These are phyloP conservation scores for Dentipellis fragilis DNA, from an alignment of 768 basidiomycete genomes.

Conservation along the genomic window DNA sequence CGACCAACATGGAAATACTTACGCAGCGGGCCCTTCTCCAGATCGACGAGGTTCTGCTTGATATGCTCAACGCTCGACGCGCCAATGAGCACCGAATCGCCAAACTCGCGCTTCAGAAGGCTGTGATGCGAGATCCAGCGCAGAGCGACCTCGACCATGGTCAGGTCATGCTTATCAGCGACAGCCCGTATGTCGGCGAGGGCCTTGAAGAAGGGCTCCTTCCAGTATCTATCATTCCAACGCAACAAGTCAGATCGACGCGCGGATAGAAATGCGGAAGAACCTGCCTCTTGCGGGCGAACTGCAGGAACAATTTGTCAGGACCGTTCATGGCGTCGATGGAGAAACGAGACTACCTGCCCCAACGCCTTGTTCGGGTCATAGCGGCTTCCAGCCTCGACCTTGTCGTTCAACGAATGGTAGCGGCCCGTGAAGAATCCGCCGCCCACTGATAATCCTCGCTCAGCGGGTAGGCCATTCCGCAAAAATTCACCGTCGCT, in stretches of 20 bases:
- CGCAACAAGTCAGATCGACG: too few relatives aligned
- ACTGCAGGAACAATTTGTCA: background rate
- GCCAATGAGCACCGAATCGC: conserved; percentile 49
- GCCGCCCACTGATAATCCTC: too few relatives aligned
- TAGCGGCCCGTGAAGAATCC: too few relatives aligned
- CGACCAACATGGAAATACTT: conserved; percentile 8
- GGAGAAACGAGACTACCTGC: conserved; percentile 21
- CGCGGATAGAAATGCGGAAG: too few relatives aligned
- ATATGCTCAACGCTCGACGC: conserved; percentile 49
- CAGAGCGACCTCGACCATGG: conserved; percentile 31
- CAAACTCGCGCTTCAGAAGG: conserved; percentile 33
- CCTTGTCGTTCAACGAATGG: conserved; percentile 27
- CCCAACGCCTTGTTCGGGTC: conserved; percentile 37
- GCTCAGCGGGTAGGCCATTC: background rate
- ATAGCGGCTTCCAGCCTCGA: conserved; percentile 46
- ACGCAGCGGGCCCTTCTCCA: too few relatives aligned
- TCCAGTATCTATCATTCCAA: conserved; percentile 44
- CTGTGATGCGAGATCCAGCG: too few relatives aligned
- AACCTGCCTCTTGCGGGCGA: too few relatives aligned
- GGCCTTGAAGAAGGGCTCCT: too few relatives aligned
- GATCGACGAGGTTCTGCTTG: conserved; percentile 44
- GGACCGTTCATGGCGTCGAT: background rate
- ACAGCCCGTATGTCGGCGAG: conserved; percentile 33
- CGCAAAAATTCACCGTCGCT: conserved; percentile 10
- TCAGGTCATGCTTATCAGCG: conserved; percentile 27